phyloP scores from a whole-genome alignment of 2,329 filamentous ascomycete species.

The Exophiala sp. region DNA sequence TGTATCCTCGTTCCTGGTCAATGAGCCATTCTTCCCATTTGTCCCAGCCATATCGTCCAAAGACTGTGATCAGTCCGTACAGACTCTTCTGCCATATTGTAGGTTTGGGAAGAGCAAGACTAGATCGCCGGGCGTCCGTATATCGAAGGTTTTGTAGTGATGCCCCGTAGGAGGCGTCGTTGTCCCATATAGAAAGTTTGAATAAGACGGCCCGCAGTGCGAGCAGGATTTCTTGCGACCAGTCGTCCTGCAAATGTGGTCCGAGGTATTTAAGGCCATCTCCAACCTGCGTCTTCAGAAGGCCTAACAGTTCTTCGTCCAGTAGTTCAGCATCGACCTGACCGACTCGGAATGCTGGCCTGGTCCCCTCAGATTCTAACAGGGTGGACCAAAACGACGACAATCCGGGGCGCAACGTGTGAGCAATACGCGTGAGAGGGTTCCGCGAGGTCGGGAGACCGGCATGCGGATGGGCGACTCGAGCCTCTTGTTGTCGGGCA shows the following conservation, averaged over 20 bases:
- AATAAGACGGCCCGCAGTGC: slow-evolving; percentile 75
- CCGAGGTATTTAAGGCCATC: slow-evolving; percentile 86
- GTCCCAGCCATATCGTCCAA: slow-evolving; percentile 83
- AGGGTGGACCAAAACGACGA: slow-evolving; percentile 65
- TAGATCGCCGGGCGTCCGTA: slow-evolving; percentile 69
- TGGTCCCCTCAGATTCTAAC: slow-evolving; percentile 70
- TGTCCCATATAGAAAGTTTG: slow-evolving; percentile 95
- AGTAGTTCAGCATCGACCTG: slow-evolving; percentile 94
- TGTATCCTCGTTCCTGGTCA: slow-evolving; percentile 69
- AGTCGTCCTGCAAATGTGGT: slow-evolving; percentile 74
- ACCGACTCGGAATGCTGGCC: slow-evolving; percentile 85
- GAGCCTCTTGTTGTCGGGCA: slow-evolving; percentile 66
- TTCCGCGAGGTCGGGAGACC: slow-evolving; percentile 52
- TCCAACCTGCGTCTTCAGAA: slow-evolving; percentile 80
- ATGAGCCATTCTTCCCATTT: slow-evolving; percentile 88
- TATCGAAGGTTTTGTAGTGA: slow-evolving; percentile 88
- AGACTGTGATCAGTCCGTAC: slow-evolving; percentile 81
- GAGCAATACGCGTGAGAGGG: slow-evolving; percentile 57
- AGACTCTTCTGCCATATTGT: slow-evolving; percentile 77
- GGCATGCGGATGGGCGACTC: slow-evolving; percentile 31
- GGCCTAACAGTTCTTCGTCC: slow-evolving; percentile 84
- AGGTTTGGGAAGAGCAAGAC: slow-evolving; percentile 64
- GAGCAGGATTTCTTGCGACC: slow-evolving; percentile 79
- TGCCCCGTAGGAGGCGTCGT: slow-evolving; percentile 91
- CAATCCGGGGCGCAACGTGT: slow-evolving; percentile 53